A percentile compares a stretch with the other conserved stretches of the same genome.
phyloP scores from a whole-genome alignment of 1,139 yeast genomes.

The Pichiaceae sp. region DNA sequence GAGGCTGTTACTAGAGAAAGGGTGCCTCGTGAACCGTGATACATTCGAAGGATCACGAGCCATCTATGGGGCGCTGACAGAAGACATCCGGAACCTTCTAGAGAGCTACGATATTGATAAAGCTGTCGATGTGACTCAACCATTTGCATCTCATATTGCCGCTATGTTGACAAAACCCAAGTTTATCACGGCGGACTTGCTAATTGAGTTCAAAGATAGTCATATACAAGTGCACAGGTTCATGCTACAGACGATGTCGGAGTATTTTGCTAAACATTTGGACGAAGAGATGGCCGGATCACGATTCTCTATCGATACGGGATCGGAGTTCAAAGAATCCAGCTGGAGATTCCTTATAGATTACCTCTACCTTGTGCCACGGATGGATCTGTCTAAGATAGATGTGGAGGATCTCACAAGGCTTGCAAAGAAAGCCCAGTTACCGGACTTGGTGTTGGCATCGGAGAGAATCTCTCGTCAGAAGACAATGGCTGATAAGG shows the following conservation, averaged over 20 bases:
- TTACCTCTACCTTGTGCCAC: conserved; percentile 43
- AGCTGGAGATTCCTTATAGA: conserved; percentile 36
- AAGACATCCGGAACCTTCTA: conserved; percentile 49
- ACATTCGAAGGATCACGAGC: conserved; percentile 77
- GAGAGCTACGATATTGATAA: conserved; percentile 60
- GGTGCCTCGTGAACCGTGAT: conserved; percentile 73
- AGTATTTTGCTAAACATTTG: conserved; percentile 3
- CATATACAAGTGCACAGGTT: conserved; percentile 27
- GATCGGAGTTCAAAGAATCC: conserved; percentile 7
- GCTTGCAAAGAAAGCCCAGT: conserved; percentile 29
- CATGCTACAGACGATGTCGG: conserved; percentile 30
- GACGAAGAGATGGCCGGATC: not conserved
- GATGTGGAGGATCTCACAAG: conserved; percentile 25
- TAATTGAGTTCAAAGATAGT: conserved; percentile 10
- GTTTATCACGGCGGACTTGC: conserved; percentile 31
- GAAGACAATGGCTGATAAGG: conserved; percentile 22
- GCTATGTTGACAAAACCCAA: conserved; percentile 32
- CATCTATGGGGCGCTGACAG: conserved; percentile 69
- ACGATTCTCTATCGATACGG: not conserved
- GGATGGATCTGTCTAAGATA: conserved; percentile 25
- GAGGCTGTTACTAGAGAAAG: conserved; percentile 47
- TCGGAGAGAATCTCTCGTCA: conserved; percentile 6
- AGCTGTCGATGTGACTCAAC: conserved; percentile 60
- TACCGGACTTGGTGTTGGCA: conserved; percentile 26
- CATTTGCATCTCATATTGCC: conserved; percentile 65